phyloP scores from a whole-genome alignment of 495 filamentous ascomycete species.

The Hypoxylon trugodes region DNA sequence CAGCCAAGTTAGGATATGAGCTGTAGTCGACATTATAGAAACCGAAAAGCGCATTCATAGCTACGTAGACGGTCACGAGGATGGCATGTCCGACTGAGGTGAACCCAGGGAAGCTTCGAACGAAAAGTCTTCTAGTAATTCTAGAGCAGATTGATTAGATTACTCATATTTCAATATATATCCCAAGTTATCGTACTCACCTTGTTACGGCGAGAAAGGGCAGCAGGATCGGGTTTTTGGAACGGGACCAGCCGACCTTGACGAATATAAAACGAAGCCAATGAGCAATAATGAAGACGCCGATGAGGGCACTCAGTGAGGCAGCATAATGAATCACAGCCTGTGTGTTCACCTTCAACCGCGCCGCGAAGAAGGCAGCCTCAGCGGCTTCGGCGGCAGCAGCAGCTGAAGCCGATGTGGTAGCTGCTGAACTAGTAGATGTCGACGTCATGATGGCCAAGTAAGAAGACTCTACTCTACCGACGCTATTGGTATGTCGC shows the following conservation, averaged over 20 bases:
- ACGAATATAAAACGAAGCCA: constrained; percentile 47
- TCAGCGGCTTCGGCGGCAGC: constrained; percentile 8
- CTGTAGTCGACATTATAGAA: constrained; percentile 56
- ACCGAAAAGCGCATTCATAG: constrained; percentile 58
- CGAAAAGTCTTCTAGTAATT: constrained; percentile 51
- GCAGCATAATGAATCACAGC: constrained; percentile 54
- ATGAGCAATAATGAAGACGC: constrained; percentile 59
- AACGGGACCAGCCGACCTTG: constrained; percentile 26
- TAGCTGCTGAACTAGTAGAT: constrained; percentile 13
- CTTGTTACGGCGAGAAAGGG: constrained; percentile 32
- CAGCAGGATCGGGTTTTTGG: constrained; percentile 26
- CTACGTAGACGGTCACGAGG: constrained; percentile 57
- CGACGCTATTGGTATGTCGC: neutral
- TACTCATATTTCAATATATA: neutral
- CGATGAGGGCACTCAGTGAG: constrained; percentile 57
- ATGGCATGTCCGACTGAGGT: constrained; percentile 59
- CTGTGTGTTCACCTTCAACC: constrained; percentile 47
- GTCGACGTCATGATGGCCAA: constrained; percentile 7
- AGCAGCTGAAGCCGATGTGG: neutral
- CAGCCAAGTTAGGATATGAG: constrained; percentile 41
- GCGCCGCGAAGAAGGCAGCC: constrained; percentile 36
- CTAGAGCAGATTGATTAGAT: constrained; percentile 32
- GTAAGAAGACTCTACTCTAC: neutral
- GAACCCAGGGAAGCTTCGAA: constrained; percentile 58
- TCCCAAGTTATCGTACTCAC: constrained; percentile 22